phyloP scores from a whole-genome alignment of 345 rosid species.

The Anacardium occidentale region DNA sequence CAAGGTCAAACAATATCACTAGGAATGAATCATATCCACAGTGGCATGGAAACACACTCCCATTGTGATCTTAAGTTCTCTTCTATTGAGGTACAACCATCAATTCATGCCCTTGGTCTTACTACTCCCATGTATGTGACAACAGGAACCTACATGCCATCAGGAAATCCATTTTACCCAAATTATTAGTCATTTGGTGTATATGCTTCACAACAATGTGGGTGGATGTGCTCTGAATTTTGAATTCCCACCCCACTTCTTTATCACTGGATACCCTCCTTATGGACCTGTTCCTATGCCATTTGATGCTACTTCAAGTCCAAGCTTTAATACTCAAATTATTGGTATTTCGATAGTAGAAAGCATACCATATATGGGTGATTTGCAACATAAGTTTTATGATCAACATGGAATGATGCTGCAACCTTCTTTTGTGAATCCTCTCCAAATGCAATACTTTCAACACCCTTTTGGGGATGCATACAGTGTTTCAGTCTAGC shows the following conservation, averaged over 20 bases:
- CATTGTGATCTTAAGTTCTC: conserved; percentile 46
- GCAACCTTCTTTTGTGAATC: conserved; percentile 65
- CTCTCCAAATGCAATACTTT: conserved; percentile 65
- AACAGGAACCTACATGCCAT: conserved; percentile 63
- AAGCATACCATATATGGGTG: conserved; percentile 35
- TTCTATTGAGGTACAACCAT: conserved; percentile 54
- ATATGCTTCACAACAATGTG: conserved; percentile 55
- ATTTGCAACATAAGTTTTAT: conserved; percentile 46
- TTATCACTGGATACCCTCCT: conserved; percentile 70
- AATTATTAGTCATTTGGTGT: conserved; percentile 67
- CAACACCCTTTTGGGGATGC: conserved; percentile 61
- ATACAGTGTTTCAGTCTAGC: conserved; percentile 51
- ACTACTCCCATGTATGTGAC: conserved; percentile 62
- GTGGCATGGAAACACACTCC: conserved; percentile 34
- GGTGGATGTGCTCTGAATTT: conserved; percentile 66
- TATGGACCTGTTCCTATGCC: conserved; percentile 63
- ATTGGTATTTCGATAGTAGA: conserved; percentile 41
- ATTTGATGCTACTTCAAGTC: conserved; percentile 50
- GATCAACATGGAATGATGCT: conserved; percentile 49
- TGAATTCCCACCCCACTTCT: conserved; percentile 57
- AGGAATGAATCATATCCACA: conserved; percentile 44
- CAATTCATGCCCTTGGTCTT: conserved; percentile 62
- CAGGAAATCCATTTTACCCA: conserved; percentile 65
- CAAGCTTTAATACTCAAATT: conserved; percentile 39
- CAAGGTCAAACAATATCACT: conserved; percentile 43